Evolutionary conservation across 2,329 filamentous ascomycete species (phyloP).

Genomic region (Parastagonospora avenae): DNA sequence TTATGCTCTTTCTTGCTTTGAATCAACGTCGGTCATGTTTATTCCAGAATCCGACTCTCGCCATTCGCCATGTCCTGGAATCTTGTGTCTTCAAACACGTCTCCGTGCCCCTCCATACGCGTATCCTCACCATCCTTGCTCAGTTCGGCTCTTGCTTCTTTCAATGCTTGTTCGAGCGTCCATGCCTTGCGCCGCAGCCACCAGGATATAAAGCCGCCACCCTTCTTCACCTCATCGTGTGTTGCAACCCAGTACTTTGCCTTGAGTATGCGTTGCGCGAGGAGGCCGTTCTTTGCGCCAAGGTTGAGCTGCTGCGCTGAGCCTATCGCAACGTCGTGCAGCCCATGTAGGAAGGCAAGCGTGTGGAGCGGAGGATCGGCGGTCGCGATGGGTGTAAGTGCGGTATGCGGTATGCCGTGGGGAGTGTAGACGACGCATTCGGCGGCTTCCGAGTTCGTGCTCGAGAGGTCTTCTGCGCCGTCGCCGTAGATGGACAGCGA

Average conservation of each 20-base stretch:
- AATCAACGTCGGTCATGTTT: constrained; percentile 4
- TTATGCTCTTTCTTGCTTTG: background rate
- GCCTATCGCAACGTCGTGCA: constrained; percentile 64
- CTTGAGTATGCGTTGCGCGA: constrained; percentile 58
- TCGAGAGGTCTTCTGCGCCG: constrained; percentile 24
- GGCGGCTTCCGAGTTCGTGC: constrained; percentile 32
- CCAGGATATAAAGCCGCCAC: constrained; percentile 61
- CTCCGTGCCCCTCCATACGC: constrained; percentile 20
- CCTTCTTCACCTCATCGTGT: constrained; percentile 68
- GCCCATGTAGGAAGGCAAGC: constrained; percentile 66
- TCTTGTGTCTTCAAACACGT: constrained; percentile 49
- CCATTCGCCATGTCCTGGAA: constrained; percentile 63
- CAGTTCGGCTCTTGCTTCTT: constrained; percentile 53
- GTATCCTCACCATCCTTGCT: constrained; percentile 36
- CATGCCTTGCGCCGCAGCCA: constrained; percentile 52
- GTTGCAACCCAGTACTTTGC: constrained; percentile 69
- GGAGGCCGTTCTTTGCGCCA: constrained; percentile 65
- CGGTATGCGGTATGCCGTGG: constrained; percentile 61
- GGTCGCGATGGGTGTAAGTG: constrained; percentile 51
- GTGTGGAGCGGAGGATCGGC: constrained; percentile 57
- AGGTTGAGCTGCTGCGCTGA: constrained; percentile 64
- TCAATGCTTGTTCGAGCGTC: constrained; percentile 54
- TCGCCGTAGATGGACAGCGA: constrained; percentile 39
- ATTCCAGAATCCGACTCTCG: constrained; percentile 59
- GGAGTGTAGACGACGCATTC: constrained; percentile 69